These are phyloP conservation scores for Neonothopanus nambi DNA, from an alignment of 1,284 basidiomycete species.

Conservation along the genomic window DNA sequence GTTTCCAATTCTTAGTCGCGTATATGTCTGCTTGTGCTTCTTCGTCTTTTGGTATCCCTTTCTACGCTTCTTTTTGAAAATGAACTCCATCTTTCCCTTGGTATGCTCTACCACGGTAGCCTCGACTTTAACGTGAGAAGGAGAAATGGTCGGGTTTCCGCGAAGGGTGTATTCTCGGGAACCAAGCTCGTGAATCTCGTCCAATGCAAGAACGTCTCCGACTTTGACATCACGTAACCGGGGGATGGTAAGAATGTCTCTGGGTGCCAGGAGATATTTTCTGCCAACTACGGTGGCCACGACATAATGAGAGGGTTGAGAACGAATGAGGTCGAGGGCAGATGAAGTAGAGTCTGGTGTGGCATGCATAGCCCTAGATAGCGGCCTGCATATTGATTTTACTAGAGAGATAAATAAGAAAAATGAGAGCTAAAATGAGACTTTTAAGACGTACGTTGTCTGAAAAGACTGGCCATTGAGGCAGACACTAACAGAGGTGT, in stretches of 20 bases:
- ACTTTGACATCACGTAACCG: constrained; percentile 79
- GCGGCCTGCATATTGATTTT: constrained; percentile 14
- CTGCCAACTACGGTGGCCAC: constrained; percentile 87
- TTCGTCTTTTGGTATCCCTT: constrained; percentile 84
- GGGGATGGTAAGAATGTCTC: constrained; percentile 91
- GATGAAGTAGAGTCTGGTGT: constrained; percentile 39
- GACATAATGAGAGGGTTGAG: constrained; percentile 86
- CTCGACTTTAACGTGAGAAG: constrained; percentile 68
- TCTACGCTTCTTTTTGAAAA: constrained; percentile 96
- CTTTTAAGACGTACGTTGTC: constrained; percentile 11
- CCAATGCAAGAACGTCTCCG: constrained; percentile 83
- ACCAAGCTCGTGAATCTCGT: constrained; percentile 91
- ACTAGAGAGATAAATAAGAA: constrained; percentile 4
- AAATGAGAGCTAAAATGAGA: neutral
- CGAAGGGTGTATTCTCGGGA: constrained; percentile 93
- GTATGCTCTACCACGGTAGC: constrained; percentile 97
- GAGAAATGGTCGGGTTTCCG: constrained; percentile 63
- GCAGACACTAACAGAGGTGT: neutral
- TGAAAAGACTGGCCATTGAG: constrained; percentile 14
- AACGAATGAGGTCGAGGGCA: constrained; percentile 70
- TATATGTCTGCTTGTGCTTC: constrained; percentile 92
- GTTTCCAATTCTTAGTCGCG: constrained; percentile 81
- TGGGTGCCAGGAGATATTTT: constrained; percentile 86
- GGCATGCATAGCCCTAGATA: constrained; percentile 30
- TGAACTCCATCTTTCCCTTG: constrained; percentile 87